A percentile compares a stretch with the other conserved stretches of the same genome.
Evolutionary conservation across 2,329 filamentous ascomycete species (phyloP).

Genomic region (Calonectria multiphialidica): DNA sequence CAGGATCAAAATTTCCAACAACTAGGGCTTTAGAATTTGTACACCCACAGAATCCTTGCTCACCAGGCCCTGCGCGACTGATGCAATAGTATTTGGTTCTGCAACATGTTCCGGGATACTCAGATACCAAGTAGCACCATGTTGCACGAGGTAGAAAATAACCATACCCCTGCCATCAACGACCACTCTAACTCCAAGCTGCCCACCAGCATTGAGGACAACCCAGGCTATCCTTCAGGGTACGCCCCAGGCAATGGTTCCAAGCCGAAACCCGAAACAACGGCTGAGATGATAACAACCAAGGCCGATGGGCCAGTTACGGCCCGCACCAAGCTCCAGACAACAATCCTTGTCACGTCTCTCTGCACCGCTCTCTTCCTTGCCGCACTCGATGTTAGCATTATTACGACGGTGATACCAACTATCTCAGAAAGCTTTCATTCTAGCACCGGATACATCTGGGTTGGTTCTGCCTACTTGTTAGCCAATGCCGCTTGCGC

Average conservation of each 20-base stretch:
- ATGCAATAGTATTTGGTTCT: too few relatives aligned
- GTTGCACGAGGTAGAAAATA: background rate
- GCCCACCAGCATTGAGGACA: background rate
- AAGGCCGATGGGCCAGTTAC: background rate
- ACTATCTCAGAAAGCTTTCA: conserved; percentile 73
- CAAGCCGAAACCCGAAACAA: background rate
- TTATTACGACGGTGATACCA: conserved; percentile 75
- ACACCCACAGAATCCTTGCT: background rate
- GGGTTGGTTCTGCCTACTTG: conserved; percentile 81
- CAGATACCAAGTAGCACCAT: background rate
- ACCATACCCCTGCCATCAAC: background rate
- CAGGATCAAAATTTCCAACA: background rate
- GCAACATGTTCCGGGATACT: background rate
- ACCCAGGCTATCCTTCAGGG: background rate
- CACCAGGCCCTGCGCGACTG: too few relatives aligned
- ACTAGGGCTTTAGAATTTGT: background rate
- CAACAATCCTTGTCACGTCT: background rate
- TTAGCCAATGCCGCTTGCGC: conserved; percentile 75
- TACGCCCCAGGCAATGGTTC: background rate
- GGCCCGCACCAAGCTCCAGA: background rate
- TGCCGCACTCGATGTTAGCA: conserved; percentile 69
- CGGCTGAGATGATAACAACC: background rate
- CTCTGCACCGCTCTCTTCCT: conserved; percentile 48
- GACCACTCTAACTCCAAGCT: background rate
- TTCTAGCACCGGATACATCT: conserved; percentile 78